phyloP scores from a whole-genome alignment of 768 basidiomycete species.

The Rhodotorula diobovata region DNA sequence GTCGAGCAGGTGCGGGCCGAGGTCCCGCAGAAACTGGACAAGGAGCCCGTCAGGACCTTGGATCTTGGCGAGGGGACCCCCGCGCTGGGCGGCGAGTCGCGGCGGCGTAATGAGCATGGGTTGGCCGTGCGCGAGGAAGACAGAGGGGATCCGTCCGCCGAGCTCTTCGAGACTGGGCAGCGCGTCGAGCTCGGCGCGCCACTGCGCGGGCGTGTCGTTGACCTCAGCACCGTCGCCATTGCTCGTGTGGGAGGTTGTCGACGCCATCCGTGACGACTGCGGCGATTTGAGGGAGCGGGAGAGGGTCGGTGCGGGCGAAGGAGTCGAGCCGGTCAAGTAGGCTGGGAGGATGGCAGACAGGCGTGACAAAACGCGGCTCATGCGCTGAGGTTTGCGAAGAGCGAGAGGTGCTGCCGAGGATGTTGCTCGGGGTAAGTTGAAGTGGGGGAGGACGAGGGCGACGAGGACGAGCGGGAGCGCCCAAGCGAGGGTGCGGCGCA shows the following conservation, averaged over 20 bases:
- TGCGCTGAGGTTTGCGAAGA: not conserved
- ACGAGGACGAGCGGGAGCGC: not conserved
- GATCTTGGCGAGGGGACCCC: slow-evolving; percentile 25
- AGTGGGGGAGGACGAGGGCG: not conserved
- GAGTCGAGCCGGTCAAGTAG: not conserved
- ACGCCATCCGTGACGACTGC: not conserved
- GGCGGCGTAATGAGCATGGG: slow-evolving; percentile 32
- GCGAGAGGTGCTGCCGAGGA: not conserved
- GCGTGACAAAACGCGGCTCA: not conserved
- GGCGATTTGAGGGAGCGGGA: not conserved
- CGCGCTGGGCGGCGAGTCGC: not conserved
- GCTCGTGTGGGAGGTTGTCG: not conserved
- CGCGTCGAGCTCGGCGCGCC: slow-evolving; percentile 32
- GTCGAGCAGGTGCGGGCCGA: slow-evolving; percentile 54
- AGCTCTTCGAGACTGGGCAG: slow-evolving; percentile 37
- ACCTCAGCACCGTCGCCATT: slow-evolving; percentile 2
- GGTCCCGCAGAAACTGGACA: slow-evolving; percentile 52
- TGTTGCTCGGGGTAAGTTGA: not conserved
- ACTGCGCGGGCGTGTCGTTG: slow-evolving; percentile 26
- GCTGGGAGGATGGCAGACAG: not conserved
- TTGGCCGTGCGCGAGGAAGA: slow-evolving; percentile 57
- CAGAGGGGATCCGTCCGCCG: slow-evolving; percentile 56
- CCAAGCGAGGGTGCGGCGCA: not conserved
- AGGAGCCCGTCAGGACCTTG: slow-evolving; percentile 56
- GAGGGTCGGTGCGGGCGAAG: not conserved